Evolutionary conservation across 192 early-diverging fungal species (phyloP), one percentile per base, ranked within the genome.

Genomic region (Coemansia sp.): DNA sequence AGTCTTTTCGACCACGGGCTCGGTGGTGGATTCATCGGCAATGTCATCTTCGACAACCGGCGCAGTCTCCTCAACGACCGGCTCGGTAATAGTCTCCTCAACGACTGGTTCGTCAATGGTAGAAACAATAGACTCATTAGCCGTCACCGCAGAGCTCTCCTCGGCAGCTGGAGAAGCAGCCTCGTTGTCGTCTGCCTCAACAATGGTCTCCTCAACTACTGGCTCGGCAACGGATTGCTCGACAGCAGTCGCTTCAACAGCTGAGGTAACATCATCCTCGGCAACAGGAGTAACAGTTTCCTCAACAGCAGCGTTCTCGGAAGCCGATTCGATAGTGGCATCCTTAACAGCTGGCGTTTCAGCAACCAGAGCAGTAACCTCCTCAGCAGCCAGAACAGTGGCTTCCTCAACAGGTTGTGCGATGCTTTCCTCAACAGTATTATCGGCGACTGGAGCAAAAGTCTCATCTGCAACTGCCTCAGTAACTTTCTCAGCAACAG

Each of bases 81-180:
- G 19, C 38, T 54, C 29, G 12, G 7, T 23, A 26, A 26, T 50
- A 35, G 52, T 53, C 20, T 54, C 27, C 12, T 59, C 57, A 14
- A 51, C 57, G 16, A 22, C 35, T 2, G 56, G 47, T 13, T 65
- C 56, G 1, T 58, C 64, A 10, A 50, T 48, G 16, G 19, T 49
- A 1, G 16, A 45, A n/a, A 45, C 41, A 45, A n/a, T 35, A 9
- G 32, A 35, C 8, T 35, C 32, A 35, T 35, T 7, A 35, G 32
- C 32, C 32, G 32, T 35, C 32, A 9, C 32, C 32, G 32, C 32
- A 9, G 32, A 35, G 32, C 32, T 35, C 32, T 35, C 32, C 32
- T 35, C 32, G 1, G 9, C 32, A 35, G 7, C 32, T 35, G 32
- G 32, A 9, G 1, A 35, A 7, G 32, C 9, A 1, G 8, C 32